Conservation (phyloP, 1,284 basidiomycete species). For the Austroboletus niveus region DNA sequence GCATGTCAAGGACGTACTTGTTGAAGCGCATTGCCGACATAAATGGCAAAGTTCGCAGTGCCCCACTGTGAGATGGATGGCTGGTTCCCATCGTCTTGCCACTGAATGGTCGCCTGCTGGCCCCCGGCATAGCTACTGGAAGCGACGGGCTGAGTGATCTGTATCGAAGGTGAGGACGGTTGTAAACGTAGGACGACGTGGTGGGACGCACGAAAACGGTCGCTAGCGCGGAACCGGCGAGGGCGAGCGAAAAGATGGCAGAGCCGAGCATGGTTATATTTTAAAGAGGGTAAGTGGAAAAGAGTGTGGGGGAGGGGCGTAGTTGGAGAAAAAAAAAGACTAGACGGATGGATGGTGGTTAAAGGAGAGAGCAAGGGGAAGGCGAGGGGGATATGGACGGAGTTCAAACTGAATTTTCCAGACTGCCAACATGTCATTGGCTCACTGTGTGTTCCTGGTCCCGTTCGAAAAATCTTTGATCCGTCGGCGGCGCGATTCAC, state of each 20-base stretch:
- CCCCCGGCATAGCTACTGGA: slow-evolving; percentile 58
- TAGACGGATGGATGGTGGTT: not conserved
- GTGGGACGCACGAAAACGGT: slow-evolving; percentile 53
- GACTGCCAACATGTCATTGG: not conserved
- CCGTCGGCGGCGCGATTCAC: not conserved
- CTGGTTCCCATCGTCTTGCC: slow-evolving; percentile 62
- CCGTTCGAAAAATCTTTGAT: too few species aligned
- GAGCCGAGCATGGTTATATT: slow-evolving; percentile 49
- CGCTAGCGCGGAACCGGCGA: slow-evolving; percentile 55
- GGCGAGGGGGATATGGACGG: slow-evolving; percentile 21
- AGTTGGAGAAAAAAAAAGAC: slow-evolving; percentile 7
- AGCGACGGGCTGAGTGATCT: slow-evolving; percentile 64
- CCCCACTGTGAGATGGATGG: slow-evolving; percentile 65
- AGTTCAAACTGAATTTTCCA: slow-evolving; percentile 28
- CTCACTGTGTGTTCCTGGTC: not conserved
- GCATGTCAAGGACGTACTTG: slow-evolving; percentile 46
- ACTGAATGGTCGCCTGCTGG: slow-evolving; percentile 54
- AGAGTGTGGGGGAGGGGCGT: slow-evolving; percentile 21
- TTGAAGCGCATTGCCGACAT: slow-evolving; percentile 56
- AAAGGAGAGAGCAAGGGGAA: not conserved
- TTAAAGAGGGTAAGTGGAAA: slow-evolving; percentile 18
- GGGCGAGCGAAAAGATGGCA: slow-evolving; percentile 49
- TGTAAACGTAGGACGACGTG: not conserved
- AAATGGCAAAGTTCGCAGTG: slow-evolving; percentile 61
- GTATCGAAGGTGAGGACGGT: slow-evolving; percentile 3